These are phyloP conservation scores for Talaromyces wortmannii DNA, from an alignment of 495 filamentous ascomycete species.

Conservation along the genomic window DNA sequence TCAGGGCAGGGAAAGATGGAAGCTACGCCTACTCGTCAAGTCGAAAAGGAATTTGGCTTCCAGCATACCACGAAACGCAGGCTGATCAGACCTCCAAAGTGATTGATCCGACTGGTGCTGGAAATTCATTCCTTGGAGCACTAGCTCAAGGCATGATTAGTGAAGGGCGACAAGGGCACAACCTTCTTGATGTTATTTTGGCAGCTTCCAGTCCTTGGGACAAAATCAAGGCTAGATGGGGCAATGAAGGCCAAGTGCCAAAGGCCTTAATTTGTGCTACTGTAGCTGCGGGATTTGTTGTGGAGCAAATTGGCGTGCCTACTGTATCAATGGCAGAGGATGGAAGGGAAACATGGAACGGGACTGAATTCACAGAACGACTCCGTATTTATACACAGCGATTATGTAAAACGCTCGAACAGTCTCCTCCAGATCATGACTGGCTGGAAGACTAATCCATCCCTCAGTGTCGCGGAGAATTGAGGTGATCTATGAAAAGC, in stretches of 20 bases:
- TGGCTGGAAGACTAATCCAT: slow-evolving; percentile 32
- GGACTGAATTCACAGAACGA: slow-evolving; percentile 45
- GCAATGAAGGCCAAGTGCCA: slow-evolving; percentile 39
- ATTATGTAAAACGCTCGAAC: slow-evolving; percentile 37
- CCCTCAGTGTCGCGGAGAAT: background rate
- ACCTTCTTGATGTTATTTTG: slow-evolving; percentile 27
- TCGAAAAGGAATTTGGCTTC: slow-evolving; percentile 34
- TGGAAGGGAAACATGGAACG: slow-evolving; percentile 75
- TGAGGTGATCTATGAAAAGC: background rate
- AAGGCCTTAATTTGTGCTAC: slow-evolving; percentile 71
- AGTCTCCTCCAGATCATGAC: slow-evolving; percentile 38
- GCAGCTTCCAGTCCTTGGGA: slow-evolving; percentile 24
- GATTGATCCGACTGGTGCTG: slow-evolving; percentile 91
- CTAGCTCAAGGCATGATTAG: slow-evolving; percentile 69
- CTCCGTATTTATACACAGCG: slow-evolving; percentile 46
- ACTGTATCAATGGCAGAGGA: slow-evolving; percentile 40
- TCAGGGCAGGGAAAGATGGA: slow-evolving; percentile 51
- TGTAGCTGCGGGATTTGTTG: slow-evolving; percentile 87
- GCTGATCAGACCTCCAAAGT: slow-evolving; percentile 40
- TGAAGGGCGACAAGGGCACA: slow-evolving; percentile 30
- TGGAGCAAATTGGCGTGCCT: slow-evolving; percentile 89
- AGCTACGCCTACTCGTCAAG: slow-evolving; percentile 42
- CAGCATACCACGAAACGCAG: slow-evolving; percentile 48
- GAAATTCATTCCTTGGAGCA: slow-evolving; percentile 86
- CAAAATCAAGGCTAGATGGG: slow-evolving; percentile 17